These are phyloP conservation scores for Colletotrichum sidae DNA, from an alignment of 2,329 filamentous ascomycete species.

Conservation along the genomic window DNA sequence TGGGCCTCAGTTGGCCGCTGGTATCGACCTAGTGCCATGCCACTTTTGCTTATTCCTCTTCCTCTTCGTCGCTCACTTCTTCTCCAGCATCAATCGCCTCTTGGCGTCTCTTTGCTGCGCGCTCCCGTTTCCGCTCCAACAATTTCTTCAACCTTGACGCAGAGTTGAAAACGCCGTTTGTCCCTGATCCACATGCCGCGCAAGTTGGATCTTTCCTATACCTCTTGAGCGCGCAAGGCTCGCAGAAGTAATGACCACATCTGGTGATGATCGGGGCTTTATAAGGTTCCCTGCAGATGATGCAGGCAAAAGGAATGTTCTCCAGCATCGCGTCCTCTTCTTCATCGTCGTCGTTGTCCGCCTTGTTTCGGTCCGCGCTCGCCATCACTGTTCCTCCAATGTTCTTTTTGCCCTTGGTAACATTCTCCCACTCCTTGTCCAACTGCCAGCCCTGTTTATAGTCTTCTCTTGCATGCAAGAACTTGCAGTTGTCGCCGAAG, in stretches of 20 bases:
- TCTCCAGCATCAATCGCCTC: slow-evolving; percentile 64
- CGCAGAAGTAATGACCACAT: slow-evolving; percentile 97
- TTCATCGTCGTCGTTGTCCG: slow-evolving; percentile 55
- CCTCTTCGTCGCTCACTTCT: slow-evolving; percentile 59
- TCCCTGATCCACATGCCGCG: slow-evolving; percentile 86
- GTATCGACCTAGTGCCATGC: slow-evolving; percentile 15
- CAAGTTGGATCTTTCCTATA: slow-evolving; percentile 91
- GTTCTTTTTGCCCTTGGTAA: slow-evolving; percentile 77
- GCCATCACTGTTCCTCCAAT: slow-evolving; percentile 71
- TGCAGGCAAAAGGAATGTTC: slow-evolving; percentile 89
- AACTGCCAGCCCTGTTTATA: slow-evolving; percentile 96
- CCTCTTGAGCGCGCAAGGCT: slow-evolving; percentile 85
- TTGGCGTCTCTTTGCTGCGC: slow-evolving; percentile 68
- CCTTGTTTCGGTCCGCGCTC: slow-evolving; percentile 63
- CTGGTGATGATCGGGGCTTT: slow-evolving; percentile 85
- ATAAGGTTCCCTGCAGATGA: slow-evolving; percentile 86
- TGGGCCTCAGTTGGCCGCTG: slow-evolving; percentile 1
- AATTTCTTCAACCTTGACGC: slow-evolving; percentile 87
- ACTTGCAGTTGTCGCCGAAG: slow-evolving; percentile 81
- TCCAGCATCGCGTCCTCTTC: slow-evolving; percentile 79
- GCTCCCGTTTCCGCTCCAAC: slow-evolving; percentile 77
- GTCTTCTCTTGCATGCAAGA: slow-evolving; percentile 79
- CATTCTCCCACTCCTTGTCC: slow-evolving; percentile 92
- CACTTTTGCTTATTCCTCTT: slow-evolving; percentile 41
- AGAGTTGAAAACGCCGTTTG: slow-evolving; percentile 88